These are phyloP conservation scores for Erysiphe neolycopersici DNA, from an alignment of 2,329 filamentous ascomycete genomes.

Conservation along the genomic window DNA sequence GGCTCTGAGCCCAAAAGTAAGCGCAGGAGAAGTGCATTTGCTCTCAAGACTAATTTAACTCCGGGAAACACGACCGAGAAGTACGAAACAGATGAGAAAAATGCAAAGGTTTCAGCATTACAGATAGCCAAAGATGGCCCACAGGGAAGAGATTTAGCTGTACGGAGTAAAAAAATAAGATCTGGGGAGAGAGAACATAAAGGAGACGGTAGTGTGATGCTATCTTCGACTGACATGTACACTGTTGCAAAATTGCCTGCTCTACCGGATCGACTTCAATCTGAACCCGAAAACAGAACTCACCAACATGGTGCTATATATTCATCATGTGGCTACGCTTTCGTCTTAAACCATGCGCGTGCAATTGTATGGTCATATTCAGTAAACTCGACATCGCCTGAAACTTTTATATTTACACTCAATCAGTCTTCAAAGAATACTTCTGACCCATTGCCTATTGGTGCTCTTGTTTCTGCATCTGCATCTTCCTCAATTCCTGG, in stretches of 20 bases:
- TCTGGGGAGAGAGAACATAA: conserved; percentile 39
- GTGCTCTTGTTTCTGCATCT: conserved; percentile 55
- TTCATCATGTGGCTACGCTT: conserved; percentile 41
- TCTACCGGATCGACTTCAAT: conserved; percentile 49
- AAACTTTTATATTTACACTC: conserved; percentile 57
- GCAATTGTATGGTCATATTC: conserved; percentile 83
- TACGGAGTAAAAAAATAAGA: conserved; percentile 35
- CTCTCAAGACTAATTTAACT: conserved; percentile 28
- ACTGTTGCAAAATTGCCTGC: conserved; percentile 63
- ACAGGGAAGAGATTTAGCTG: conserved; percentile 22
- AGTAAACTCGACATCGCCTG: conserved; percentile 36
- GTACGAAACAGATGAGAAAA: conserved; percentile 30
- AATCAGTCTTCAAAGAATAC: conserved; percentile 41
- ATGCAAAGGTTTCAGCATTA: conserved; percentile 17
- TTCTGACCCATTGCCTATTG: conserved; percentile 52
- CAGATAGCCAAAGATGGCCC: conserved; percentile 7
- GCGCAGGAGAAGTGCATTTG: conserved; percentile 29
- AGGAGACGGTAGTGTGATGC: conserved; percentile 36
- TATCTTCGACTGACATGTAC: conserved; percentile 62
- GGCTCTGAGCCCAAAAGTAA: conserved; percentile 30
- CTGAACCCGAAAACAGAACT: conserved; percentile 22
- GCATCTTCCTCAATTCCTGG: conserved; percentile 59
- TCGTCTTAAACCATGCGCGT: conserved; percentile 55
- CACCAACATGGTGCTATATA: conserved; percentile 39
- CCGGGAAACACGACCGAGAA: conserved; percentile 12